Base-by-base conservation (phyloP, 2,329 filamentous ascomycete species). In the Macrophomina pseudophaseolina region DNA sequence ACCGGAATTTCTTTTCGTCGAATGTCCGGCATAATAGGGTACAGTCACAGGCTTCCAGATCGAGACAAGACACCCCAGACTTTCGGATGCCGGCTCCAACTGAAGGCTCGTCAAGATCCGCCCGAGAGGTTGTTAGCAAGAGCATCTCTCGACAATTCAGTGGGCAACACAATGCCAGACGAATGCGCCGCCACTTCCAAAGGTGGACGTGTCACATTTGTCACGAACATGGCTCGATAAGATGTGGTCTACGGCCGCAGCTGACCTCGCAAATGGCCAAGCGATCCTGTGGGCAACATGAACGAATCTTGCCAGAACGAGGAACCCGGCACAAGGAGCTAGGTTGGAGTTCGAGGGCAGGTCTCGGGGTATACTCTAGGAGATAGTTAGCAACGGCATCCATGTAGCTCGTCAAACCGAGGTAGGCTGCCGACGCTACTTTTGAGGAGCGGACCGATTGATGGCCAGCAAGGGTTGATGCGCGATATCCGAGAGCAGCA, bases 361-460 rank as follows among this genome's bases (percentile, higher is more conserved):
- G n/a, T 30, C 12, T 16, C 40, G 40, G 28, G 30, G 11, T 28
- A 59, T 40, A 40, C 28, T 59, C 56, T 16, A 28, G 46, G 28
- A 46, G 53, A 48, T 28, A 12, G n/a, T 40, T 8, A 59, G 56
- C 56, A 23, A 33, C 40, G 40, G 56, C 30, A 59, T 46, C 56
- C 40, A 58, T 33, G 56, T 7, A 4, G 28, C 7, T 33, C 5
- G 28, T 53, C 28, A 30, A 32, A n/a, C 49, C 49, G 49, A 53
- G 49, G 46, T 59, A 59, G 33, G 56, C 40, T 59, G 30, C 42
- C 40, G 56, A 59, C 56, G 40, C 56, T 44, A 59, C 28, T 59
- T 59, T 12, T 18, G 56, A 59, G 40, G 30, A 59, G 56, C 56
- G 56, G 56, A 48, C 56, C 56, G 56, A 59, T 46, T 59, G 56